Conservation (phyloP, 2,329 filamentous ascomycete genomes). For the Diaporthe humulicola region DNA sequence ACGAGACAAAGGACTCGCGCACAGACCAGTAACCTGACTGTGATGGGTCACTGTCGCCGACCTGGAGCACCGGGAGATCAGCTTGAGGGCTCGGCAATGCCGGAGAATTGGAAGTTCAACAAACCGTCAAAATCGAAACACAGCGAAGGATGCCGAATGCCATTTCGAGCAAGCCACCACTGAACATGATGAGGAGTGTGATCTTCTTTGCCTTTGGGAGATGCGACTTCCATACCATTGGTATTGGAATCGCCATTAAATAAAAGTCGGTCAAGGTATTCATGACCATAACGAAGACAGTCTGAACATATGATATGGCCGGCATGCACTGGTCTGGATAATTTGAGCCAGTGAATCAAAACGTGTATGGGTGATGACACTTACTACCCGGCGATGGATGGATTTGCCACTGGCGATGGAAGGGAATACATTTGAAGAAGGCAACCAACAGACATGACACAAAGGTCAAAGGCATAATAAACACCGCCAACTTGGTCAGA, state of each 20-base stretch:
- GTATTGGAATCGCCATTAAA: conserved; percentile 62
- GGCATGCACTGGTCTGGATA: conserved; percentile 55
- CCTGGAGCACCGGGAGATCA: conserved; percentile 38
- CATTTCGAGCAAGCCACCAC: conserved; percentile 64
- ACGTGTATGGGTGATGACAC: conserved; percentile 41
- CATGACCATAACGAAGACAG: conserved; percentile 60
- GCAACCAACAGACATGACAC: conserved; percentile 58
- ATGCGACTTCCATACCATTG: conserved; percentile 61
- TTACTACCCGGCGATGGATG: conserved; percentile 61
- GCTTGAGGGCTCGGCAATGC: background rate
- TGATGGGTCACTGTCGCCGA: conserved; percentile 48
- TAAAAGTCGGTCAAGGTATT: conserved; percentile 64
- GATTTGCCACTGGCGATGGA: conserved; percentile 64
- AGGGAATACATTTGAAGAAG: conserved; percentile 58
- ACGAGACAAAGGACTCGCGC: conserved; percentile 55
- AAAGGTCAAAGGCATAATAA: conserved; percentile 57
- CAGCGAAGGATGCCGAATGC: conserved; percentile 63
- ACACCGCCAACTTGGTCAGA: conserved; percentile 56
- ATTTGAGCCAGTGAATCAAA: background rate
- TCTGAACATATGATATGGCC: conserved; percentile 60
- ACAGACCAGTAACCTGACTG: conserved; percentile 55
- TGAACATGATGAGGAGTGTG: conserved; percentile 62
- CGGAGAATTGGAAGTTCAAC: conserved; percentile 21
- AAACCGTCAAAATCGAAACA: conserved; percentile 57
- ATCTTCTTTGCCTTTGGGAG: conserved; percentile 57